Evolutionary conservation across 441 rosid genomes (phyloP), one percentile per base, ranked within the genome.

Genomic region (Pelargonium australe): DNA sequence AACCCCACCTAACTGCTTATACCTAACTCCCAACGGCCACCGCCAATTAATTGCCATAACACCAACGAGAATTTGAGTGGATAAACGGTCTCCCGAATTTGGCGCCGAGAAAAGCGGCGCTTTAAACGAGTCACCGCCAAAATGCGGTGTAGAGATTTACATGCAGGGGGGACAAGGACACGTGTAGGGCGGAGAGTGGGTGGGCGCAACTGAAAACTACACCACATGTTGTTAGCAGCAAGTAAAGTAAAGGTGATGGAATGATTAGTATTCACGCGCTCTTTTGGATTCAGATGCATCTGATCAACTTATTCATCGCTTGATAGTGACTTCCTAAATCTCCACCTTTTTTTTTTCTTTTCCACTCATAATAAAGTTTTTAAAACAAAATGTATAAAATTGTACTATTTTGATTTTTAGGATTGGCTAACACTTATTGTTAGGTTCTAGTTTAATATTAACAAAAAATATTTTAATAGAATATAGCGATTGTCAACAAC

Each of bases 11-110:
- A 47, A 47, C 53, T 11, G 53, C 53, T 47, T 47, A 47, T 47
- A 47, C 53, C 53, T 47, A 47, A 47, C 53, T 47, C 53, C 53
- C 12, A 47, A 47, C 53, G 53, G 53, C 53, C 12, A 47, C 53
- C 13, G 12, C n/a, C 53, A 14, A 47, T 2, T 2, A 28, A 28
- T 28, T 28, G 31, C 1, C 31, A 28, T 28, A 28, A 28, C 31
- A 28, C 31, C 31, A 28, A 14, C 53, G 53, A 47, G 12, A 2
- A 47, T 0, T 0, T 47, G 13, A 11, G 12, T 14, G 53, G 12
- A 47, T 47, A 47, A 47, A 47, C 53, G 53, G 14, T 47, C 53
- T 47, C 53, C 53, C 53, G 53, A 4, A 13, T 47, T 47, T 47
- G 13, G 53, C 53, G 53, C 53, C 53, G 3, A 0, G 12, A 2